These are phyloP conservation scores for Phaeophleospora eucalypticola DNA, from an alignment of 2,329 filamentous ascomycete species.

Conservation along the genomic window DNA sequence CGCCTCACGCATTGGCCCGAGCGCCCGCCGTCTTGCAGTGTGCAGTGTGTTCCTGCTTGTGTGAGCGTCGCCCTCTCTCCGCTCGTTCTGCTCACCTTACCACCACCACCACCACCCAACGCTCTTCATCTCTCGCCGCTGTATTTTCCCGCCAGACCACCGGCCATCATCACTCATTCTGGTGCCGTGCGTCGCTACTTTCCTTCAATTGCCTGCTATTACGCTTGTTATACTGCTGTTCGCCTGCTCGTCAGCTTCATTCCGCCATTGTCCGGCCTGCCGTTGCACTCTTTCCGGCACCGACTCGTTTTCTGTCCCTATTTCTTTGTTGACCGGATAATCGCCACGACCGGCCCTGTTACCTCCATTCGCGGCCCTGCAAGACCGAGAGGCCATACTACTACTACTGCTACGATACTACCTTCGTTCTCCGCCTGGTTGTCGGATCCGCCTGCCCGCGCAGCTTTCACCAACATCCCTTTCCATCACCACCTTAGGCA, in stretches of 20 bases:
- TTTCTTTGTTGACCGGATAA: constrained; percentile 4
- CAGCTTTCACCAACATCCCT: constrained; percentile 4
- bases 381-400: neutral
- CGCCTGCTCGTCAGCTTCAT: constrained; percentile 5
- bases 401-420: neutral
- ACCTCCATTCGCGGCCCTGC: neutral
- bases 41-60: no score
- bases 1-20: neutral
- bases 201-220: constrained; percentile 18
- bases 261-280: constrained; percentile 20
- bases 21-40: neutral
- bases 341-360: constrained; percentile 3
- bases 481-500: constrained; percentile 3
- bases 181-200: constrained; percentile 25
- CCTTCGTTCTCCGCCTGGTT: constrained; percentile 6
- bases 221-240: neutral
- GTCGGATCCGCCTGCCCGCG: constrained; percentile 7
- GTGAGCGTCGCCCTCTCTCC: neutral
- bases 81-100: neutral
- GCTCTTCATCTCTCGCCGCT: constrained; percentile 9
- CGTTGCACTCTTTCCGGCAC: constrained; percentile 25
- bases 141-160: constrained; percentile 8
- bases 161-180: constrained; percentile 32
- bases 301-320: constrained; percentile 24
- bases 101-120: constrained; percentile 8